Evolutionary conservation across 2,329 filamentous ascomycete genomes (phyloP).

Genomic region (Trichoderma sp.): DNA sequence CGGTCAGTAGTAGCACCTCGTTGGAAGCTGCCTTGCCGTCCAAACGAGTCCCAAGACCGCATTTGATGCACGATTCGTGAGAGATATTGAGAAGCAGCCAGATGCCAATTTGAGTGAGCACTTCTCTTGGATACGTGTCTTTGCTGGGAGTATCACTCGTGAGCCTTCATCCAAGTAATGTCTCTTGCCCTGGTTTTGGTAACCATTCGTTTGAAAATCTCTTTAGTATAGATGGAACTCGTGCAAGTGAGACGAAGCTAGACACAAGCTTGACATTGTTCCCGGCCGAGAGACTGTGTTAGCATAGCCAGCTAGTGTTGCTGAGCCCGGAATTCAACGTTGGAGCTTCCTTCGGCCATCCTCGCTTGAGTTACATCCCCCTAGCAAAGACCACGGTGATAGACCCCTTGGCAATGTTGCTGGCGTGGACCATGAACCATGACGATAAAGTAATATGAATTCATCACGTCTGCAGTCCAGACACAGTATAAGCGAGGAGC

Average conservation of each 20-base stretch:
- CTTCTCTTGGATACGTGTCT: background rate
- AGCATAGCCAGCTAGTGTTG: background rate
- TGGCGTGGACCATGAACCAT: background rate
- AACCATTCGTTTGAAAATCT: background rate
- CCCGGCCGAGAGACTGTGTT: background rate
- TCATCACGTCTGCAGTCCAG: background rate
- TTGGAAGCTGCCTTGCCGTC: background rate
- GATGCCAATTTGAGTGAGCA: background rate
- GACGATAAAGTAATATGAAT: background rate
- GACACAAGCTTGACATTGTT: background rate
- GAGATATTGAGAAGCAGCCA: background rate
- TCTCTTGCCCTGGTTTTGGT: background rate
- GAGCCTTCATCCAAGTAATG: background rate
- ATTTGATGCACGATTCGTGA: background rate
- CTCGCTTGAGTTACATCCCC: background rate
- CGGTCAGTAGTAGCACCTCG: slow-evolving; percentile 1
- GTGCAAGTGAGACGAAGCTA: background rate
- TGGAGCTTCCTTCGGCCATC: background rate
- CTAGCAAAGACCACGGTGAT: background rate
- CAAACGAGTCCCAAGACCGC: background rate
- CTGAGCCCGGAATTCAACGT: background rate
- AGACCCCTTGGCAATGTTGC: background rate
- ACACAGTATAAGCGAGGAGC: background rate
- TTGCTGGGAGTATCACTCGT: background rate
- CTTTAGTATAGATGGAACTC: background rate